phyloP scores from a whole-genome alignment of 805 yeast species.

The Hyphopichia homilentoma region DNA sequence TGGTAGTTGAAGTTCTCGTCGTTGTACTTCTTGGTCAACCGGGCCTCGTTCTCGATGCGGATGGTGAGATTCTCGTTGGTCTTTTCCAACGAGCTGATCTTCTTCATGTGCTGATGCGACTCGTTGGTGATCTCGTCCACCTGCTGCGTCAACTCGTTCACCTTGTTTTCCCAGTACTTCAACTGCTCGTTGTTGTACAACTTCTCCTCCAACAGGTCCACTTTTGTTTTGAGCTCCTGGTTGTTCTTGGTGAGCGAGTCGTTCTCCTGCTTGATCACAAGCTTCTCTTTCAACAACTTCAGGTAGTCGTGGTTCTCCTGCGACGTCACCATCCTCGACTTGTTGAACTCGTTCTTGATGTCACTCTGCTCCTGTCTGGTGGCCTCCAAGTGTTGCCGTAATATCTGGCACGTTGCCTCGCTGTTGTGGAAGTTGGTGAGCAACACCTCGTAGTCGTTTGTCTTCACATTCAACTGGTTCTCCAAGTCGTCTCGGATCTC shows the following conservation, averaged over 20 bases:
- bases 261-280: conserved; percentile 63
- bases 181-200: conserved; percentile 50
- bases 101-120: conserved; percentile 51
- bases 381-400: conserved; percentile 32
- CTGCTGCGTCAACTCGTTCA: conserved; percentile 49
- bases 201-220: conserved; percentile 45
- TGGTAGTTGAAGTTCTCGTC: conserved; percentile 59
- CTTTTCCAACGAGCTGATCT: conserved; percentile 47
- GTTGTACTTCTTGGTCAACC: conserved; percentile 48
- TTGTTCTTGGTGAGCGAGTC: conserved; percentile 57
- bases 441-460: conserved; percentile 23
- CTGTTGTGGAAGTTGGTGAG: conserved; percentile 19
- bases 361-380: conserved; percentile 31
- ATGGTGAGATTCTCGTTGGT: conserved; percentile 51
- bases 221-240: conserved; percentile 44
- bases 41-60: conserved; percentile 48
- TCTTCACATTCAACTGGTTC: too few relatives aligned
- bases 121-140: conserved; percentile 44
- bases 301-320: conserved; percentile 34
- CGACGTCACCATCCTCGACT: conserved; percentile 22
- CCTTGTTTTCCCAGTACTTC: conserved; percentile 57
- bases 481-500: conserved; percentile 27
- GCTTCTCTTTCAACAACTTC: conserved; percentile 44
- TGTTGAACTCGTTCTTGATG: conserved; percentile 30
- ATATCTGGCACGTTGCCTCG: conserved; percentile 23